Evolutionary conservation across 2,329 filamentous ascomycete genomes (phyloP), one percentile per base, ranked within the genome.

Genomic region (Lachnellula suecica): DNA sequence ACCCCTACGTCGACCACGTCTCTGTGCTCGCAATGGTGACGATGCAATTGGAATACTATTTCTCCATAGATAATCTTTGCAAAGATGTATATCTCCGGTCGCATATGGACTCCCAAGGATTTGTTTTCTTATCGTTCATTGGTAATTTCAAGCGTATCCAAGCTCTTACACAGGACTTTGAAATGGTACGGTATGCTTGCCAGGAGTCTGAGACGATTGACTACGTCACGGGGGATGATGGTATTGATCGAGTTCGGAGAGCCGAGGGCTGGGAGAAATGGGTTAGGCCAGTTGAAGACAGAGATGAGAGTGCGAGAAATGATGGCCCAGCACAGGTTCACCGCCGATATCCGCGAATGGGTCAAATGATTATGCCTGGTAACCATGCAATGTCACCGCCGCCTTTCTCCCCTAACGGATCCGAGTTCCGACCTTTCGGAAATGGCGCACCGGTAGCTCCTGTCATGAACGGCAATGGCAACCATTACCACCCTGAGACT

Each of bases 41-140:
- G 49, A 68, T 68, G 59, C 74, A 80, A 66, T 81, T 91, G 34
- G 91, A 96, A 65, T 99, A 97, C 75, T 99, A 99, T 72, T 96
- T 99, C 73, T 97, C 93, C 0, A 82, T 96, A 24, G 89, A 97
- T 66, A 99, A 99, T 68, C 79, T 97, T 45, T 89, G 90, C 79
- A 97, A 96, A 72, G 94, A 99, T 66, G 79, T 89, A 65, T 97
- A 85, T 71, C 78, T 99, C 53, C 87, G 94, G 52, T 85, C 83
- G 64, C 86, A 92, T 63, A 97, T 99, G 94, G 93, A 99, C 68
- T 89, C 88, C 1, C 89, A 97, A 69, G 94, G 94, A 17, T 97
- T 92, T 66, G 92, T 97, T 13, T 85, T 84, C 46, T 74, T 99
- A 47, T 78, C 81, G 29, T 81, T 96, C 53, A 87, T 99, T 61